Conservation (phyloP, 371 early-diverging fungal species). For the Zychaea mexicana region DNA sequence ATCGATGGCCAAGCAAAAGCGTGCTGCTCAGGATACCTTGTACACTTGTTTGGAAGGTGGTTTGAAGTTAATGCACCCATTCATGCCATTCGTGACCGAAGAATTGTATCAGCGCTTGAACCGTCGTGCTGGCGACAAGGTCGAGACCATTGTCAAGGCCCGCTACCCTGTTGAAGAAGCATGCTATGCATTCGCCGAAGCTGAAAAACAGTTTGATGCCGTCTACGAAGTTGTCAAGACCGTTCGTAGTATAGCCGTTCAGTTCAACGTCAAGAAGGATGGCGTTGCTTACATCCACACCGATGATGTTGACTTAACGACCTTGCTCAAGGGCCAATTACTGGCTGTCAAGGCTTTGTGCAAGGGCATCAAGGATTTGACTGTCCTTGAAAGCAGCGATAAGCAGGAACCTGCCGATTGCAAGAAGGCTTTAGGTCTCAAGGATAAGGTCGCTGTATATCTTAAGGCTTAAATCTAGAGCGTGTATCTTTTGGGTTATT, state of each 20-base stretch:
- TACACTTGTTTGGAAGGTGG: conserved; percentile 95
- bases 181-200: conserved; percentile 56
- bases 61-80: conserved; percentile 94
- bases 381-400: conserved; percentile 38
- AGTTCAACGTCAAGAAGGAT: conserved; percentile 39
- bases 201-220: conserved; percentile 78
- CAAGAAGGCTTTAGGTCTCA: conserved; percentile 40
- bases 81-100: conserved; percentile 99
- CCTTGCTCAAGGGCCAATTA: conserved; percentile 51
- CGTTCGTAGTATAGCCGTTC: conserved; percentile 70
- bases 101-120: conserved; percentile 96
- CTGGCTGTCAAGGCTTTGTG: conserved; percentile 65
- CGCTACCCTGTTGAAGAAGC: conserved; percentile 62
- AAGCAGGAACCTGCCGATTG: conserved; percentile 74
- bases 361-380: conserved; percentile 72
- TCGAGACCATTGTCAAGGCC: conserved; percentile 67
- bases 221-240: conserved; percentile 77
- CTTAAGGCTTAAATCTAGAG: conserved; percentile 11
- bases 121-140: conserved; percentile 67
- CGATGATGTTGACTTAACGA: conserved; percentile 17
- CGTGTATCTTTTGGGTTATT: too few relatives aligned
- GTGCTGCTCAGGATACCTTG: conserved; percentile 78
- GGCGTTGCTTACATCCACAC: conserved; percentile 33
- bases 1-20: conserved; percentile 52
- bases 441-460: conserved; percentile 36